These are phyloP conservation scores for Tuber calosporum DNA, from an alignment of 495 filamentous ascomycete genomes.

Conservation along the genomic window DNA sequence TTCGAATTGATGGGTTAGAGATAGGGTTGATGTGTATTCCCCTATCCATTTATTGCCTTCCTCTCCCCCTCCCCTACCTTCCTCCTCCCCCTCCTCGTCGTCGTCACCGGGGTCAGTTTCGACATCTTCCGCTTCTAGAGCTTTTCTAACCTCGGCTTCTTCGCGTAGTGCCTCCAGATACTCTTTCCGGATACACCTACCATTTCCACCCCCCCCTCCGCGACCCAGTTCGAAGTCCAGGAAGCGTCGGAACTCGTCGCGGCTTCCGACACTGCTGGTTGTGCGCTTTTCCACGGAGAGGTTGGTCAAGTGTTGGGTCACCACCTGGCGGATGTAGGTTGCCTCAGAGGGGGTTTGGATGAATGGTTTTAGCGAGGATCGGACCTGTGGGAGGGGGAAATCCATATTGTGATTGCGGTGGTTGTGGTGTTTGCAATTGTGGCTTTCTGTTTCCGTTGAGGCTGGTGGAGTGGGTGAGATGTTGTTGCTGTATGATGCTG, in stretches of 20 bases:
- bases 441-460: background rate
- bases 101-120: conserved; percentile 20
- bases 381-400: conserved; percentile 34
- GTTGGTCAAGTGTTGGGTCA: conserved; percentile 31
- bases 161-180: conserved; percentile 34
- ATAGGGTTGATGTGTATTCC: conserved; percentile 30
- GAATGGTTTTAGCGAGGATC: conserved; percentile 26
- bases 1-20: conserved; percentile 26
- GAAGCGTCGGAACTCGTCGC: conserved; percentile 37
- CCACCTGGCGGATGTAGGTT: conserved; percentile 30
- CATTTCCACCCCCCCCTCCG: background rate
- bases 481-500: background rate
- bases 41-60: conserved; percentile 23
- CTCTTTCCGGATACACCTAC: conserved; percentile 20
- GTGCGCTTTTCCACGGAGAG: conserved; percentile 36
- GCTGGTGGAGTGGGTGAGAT: background rate
- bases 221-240: conserved; percentile 38
- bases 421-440: conserved; percentile 11
- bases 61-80: conserved; percentile 7
- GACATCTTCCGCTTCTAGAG: conserved; percentile 21
- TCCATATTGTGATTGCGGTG: conserved; percentile 10
- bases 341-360: conserved; percentile 27
- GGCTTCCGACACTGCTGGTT: conserved; percentile 29
- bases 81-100: conserved; percentile 15
- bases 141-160: conserved; percentile 26